These are phyloP conservation scores for Artemisia argyi DNA, from an alignment of 129 eudicot genomes.

Conservation along the genomic window DNA sequence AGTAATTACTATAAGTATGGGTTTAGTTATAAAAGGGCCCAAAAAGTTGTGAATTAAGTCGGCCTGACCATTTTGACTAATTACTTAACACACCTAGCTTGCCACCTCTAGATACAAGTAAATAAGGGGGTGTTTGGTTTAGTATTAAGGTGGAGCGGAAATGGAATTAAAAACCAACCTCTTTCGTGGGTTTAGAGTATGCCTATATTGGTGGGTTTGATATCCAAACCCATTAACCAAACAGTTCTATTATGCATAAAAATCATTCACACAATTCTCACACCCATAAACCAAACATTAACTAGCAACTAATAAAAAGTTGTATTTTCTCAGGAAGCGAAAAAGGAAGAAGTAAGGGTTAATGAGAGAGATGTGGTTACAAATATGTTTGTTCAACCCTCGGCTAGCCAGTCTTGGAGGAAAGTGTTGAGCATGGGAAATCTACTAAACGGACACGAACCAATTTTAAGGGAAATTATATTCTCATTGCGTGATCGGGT, in stretches of 20 bases:
- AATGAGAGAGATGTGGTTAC: constrained; percentile 64
- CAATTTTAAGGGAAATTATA: constrained; percentile 70
- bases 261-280: neutral
- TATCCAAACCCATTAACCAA: no score
- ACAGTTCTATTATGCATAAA: no score
- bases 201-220: no score
- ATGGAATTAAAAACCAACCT: no score
- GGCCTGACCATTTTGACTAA: neutral
- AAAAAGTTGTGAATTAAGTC: no score
- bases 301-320: neutral
- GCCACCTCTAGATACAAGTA: neutral
- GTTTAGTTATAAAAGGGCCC: no score
- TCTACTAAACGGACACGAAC: constrained; percentile 93
- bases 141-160: no score
- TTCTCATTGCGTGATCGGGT: constrained; percentile 65
- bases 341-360: constrained; percentile 53
- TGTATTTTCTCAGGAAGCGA: constrained; percentile 38
- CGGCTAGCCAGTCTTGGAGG: constrained; percentile 93
- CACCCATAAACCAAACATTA: no score
- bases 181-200: no score
- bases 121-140: no score
- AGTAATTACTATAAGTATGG: no score
- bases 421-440: constrained; percentile 94
- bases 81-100: neutral
- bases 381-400: constrained; percentile 76